phyloP scores from a whole-genome alignment of 23 red algal genomes.

The Gracilaria gracilis region DNA sequence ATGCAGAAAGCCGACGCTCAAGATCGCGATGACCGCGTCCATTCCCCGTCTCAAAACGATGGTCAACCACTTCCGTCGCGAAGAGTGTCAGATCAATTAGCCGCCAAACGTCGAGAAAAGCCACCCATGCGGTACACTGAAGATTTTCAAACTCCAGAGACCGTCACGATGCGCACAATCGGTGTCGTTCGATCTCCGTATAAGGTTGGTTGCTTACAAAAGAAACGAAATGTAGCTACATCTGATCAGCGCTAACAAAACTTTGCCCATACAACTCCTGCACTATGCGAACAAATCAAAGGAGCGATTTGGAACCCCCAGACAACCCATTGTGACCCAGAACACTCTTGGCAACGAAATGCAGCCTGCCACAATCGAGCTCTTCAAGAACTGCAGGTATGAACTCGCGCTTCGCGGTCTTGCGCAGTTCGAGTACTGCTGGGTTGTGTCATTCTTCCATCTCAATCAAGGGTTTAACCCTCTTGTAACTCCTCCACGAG shows the following conservation, averaged over 20 bases:
- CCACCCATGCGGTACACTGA: conserved; percentile 62
- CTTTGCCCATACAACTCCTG: background rate
- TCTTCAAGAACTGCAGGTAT: conserved; percentile 30
- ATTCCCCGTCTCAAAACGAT: background rate
- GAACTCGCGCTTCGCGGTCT: conserved; percentile 70
- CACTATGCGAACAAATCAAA: background rate
- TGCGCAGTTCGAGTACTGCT: conserved; percentile 73
- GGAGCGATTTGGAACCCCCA: conserved; percentile 87
- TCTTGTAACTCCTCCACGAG: conserved; percentile 73
- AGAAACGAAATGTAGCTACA: background rate
- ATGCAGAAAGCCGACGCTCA: background rate
- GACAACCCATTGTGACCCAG: conserved; percentile 71
- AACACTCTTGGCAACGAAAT: conserved; percentile 68
- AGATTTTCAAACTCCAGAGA: conserved; percentile 49
- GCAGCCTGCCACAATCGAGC: conserved; percentile 69
- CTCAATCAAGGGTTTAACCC: conserved; percentile 82
- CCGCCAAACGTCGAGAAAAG: conserved; percentile 56
- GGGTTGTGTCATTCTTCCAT: conserved; percentile 78
- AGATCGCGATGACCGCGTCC: background rate
- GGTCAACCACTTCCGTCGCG: background rate
- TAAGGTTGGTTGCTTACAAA: conserved; percentile 39
- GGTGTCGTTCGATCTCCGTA: conserved; percentile 69
- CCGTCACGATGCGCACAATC: conserved; percentile 39
- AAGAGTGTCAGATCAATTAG: background rate
- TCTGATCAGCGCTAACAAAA: background rate